Evolutionary conservation across 2,329 filamentous ascomycete genomes (phyloP).

Genomic region (Stachybotrys chlorohalonatus): DNA sequence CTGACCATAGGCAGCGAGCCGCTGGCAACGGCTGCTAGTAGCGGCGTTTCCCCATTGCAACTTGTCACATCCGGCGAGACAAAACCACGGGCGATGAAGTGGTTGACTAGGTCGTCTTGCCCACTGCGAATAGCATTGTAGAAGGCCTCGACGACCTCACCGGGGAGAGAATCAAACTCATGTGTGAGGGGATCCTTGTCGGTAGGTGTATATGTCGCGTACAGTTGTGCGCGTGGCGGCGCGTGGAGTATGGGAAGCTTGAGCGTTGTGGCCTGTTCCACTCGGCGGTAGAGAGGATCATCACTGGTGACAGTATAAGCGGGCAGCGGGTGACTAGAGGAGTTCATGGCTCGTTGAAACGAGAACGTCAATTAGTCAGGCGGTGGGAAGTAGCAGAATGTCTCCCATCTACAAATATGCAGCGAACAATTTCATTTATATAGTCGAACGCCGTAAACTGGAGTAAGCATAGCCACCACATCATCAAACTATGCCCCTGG

Average conservation of each 20-base stretch:
- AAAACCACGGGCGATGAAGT: conserved; percentile 22
- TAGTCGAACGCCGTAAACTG: no score
- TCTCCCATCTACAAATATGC: no score
- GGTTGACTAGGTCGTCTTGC: conserved; percentile 16
- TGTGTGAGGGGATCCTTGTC: background rate
- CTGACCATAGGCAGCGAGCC: conserved; percentile 22
- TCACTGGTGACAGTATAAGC: conserved; percentile 4
- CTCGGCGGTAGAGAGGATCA: conserved; percentile 8
- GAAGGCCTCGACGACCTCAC: conserved; percentile 19
- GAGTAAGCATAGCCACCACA: no score
- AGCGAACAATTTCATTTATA: no score
- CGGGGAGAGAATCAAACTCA: conserved; percentile 8
- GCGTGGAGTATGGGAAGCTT: conserved; percentile 11
- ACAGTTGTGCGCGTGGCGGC: background rate
- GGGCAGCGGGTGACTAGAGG: background rate
- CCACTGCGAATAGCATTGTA: conserved; percentile 16
- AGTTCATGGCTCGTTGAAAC: background rate
- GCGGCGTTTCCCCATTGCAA: conserved; percentile 19
- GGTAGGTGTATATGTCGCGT: background rate
- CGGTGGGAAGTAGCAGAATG: background rate
- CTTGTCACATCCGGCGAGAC: conserved; percentile 27
- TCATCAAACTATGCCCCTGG: no score
- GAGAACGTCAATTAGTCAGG: background rate
- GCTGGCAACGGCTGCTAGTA: conserved; percentile 23
- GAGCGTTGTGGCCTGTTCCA: conserved; percentile 9